phyloP scores from a whole-genome alignment of 176 grass and related monocot genomes.

The Olyra latifolia region DNA sequence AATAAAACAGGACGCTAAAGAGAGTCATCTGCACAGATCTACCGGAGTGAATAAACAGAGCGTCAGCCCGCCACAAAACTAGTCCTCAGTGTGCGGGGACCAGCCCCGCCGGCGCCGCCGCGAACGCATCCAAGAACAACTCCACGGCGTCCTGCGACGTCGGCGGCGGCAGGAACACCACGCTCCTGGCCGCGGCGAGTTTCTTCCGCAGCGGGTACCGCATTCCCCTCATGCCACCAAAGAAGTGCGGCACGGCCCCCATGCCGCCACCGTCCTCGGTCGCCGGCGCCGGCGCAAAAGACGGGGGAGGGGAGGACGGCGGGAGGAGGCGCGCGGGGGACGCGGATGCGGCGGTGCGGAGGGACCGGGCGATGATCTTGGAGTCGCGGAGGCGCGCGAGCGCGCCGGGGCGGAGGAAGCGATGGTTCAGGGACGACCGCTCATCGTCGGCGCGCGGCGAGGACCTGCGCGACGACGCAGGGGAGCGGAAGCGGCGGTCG shows the following conservation, averaged over 20 bases:
- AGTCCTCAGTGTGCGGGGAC: slow-evolving; percentile 37
- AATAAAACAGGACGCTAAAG: background rate
- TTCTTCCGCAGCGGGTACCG: slow-evolving; percentile 78
- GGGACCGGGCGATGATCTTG: slow-evolving; percentile 63
- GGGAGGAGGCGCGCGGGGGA: background rate
- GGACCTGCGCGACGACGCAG: slow-evolving; percentile 30
- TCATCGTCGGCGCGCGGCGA: slow-evolving; percentile 30
- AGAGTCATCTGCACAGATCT: slow-evolving; percentile 35
- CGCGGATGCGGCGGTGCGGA: slow-evolving; percentile 39
- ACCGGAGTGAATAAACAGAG: background rate
- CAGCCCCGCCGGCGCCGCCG: slow-evolving; percentile 26
- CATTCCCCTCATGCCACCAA: slow-evolving; percentile 16
- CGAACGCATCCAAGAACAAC: slow-evolving; percentile 1
- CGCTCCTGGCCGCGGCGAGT: slow-evolving; percentile 51
- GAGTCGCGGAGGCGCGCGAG: slow-evolving; percentile 80
- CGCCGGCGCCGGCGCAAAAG: background rate
- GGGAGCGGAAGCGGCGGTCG: slow-evolving; percentile 44
- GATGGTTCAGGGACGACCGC: slow-evolving; percentile 41
- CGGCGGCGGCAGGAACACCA: slow-evolving; percentile 51
- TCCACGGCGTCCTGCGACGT: slow-evolving; percentile 29
- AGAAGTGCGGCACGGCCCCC: slow-evolving; percentile 48
- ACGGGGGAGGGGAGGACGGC: slow-evolving; percentile 2
- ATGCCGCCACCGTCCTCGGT: background rate
- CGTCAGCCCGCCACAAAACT: background rate
- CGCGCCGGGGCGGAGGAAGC: slow-evolving; percentile 74